Evolutionary conservation across 306 rosid species (phyloP), one percentile per base, ranked within the genome.

Genomic region (Sicyos baderoa): DNA sequence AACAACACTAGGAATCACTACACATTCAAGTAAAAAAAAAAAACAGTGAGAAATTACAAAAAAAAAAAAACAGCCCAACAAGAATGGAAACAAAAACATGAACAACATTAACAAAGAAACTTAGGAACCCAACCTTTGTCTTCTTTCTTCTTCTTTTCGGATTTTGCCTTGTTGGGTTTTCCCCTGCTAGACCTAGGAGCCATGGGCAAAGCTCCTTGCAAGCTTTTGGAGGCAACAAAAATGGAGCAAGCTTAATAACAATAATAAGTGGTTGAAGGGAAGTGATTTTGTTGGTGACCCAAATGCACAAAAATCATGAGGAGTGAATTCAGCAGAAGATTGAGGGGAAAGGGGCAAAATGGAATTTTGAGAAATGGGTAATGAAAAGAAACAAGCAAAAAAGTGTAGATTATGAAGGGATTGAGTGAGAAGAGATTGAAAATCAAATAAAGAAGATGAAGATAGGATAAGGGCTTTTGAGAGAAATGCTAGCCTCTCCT

Each of bases 121-220:
- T 4, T 35, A 35, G 42, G 6, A 35, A 35, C 42, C 47, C 44
- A 25, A 93, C 98, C 96, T 91, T 93, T 93, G 29, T 89, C 98
- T 78, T 93, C 98, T 57, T 83, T 93, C 79, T 86, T 93, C 97
- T 85, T 93, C 92, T 81, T 93, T 19, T 93, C 98, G 2, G 91
- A 70, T 79, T 88, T 93, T 21, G 91, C 79, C 79, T 76, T 93
- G 81, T 75, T 86, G 37, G 87, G 74, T 75, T 85, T 93, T 13
- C 98, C 90, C 80, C 85, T 85, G 1, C 87, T 88, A n/a, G 98
- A 89, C 73, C 61, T 89, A 37, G 98, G 98, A 54, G 97, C 95
- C 98, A 93, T 89, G 57, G 61, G 42, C 35, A 23, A 2, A 15
- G 14, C 62, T 56, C 62, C 62, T 56, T 13, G 9, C 14, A 51